A percentile compares a stretch with the other conserved stretches of the same genome.
Evolutionary conservation across 768 basidiomycete genomes (phyloP).

Genomic region (Leccinum subtestaceum): DNA sequence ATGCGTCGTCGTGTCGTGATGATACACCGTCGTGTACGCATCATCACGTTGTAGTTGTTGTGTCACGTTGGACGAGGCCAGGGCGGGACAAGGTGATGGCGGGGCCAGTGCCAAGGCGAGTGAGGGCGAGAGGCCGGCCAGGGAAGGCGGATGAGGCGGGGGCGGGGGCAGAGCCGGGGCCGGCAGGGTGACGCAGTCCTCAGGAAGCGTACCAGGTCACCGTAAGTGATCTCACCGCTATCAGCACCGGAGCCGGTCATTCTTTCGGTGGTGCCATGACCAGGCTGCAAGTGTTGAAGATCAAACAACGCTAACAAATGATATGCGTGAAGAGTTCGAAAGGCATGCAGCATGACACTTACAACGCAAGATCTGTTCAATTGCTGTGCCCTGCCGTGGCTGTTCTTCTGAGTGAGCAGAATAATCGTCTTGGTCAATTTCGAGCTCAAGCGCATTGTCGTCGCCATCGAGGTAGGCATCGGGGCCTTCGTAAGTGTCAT

Average conservation of each 20-base stretch:
- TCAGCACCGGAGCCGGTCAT: neutral
- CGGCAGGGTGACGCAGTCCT: neutral
- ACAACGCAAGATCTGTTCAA: constrained; percentile 32
- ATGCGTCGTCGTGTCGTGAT: too few relatives aligned
- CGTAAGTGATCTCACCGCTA: constrained; percentile 19
- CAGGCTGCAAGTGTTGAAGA: constrained; percentile 23
- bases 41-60: too few relatives aligned
- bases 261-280: constrained; percentile 11
- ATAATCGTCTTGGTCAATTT: constrained; percentile 27
- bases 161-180: too few relatives aligned
- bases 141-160: too few relatives aligned
- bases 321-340: constrained; percentile 3
- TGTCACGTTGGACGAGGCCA: too few relatives aligned
- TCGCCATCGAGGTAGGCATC: constrained; percentile 36
- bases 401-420: neutral
- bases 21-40: too few relatives aligned
- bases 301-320: constrained; percentile 27
- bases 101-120: too few relatives aligned
- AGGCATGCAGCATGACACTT: constrained; percentile 3
- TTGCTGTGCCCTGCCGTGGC: constrained; percentile 4
- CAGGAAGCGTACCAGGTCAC: constrained; percentile 25
- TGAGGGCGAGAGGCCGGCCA: too few relatives aligned
- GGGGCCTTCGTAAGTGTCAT: constrained; percentile 34
- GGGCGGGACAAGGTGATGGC: too few relatives aligned
- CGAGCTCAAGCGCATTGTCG: constrained; percentile 36